Conservation (phyloP, 768 basidiomycete species). For the Boletus coccyginus region DNA sequence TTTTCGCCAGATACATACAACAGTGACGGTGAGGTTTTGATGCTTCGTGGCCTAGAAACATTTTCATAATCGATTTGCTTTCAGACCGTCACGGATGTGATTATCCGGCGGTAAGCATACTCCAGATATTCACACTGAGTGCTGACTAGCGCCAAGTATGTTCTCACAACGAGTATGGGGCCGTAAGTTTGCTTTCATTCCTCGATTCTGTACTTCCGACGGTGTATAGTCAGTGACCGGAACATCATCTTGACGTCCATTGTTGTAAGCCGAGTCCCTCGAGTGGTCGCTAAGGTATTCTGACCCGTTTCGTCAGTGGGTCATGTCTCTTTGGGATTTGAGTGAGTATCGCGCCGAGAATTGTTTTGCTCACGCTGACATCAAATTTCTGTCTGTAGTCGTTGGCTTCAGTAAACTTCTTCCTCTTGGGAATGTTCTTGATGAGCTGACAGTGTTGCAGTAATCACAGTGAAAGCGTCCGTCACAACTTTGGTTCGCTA, state of each 20-base stretch:
- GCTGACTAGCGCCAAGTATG: constrained; percentile 31
- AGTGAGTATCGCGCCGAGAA: constrained; percentile 30
- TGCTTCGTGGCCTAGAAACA: background rate
- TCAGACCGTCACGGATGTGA: constrained; percentile 48
- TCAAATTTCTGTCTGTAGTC: background rate
- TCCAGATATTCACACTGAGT: background rate
- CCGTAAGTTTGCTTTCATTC: constrained; percentile 35
- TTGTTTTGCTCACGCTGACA: background rate
- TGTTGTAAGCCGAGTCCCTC: constrained; percentile 40
- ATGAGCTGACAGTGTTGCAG: constrained; percentile 27
- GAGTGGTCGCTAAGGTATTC: background rate
- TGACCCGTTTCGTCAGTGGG: constrained; percentile 25
- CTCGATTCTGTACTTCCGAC: background rate
- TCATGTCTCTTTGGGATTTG: constrained; percentile 46
- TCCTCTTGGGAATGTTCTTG: background rate
- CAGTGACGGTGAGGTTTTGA: constrained; percentile 44
- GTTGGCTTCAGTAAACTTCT: constrained; percentile 10
- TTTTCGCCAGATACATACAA: constrained; percentile 47
- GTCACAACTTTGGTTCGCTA: constrained; percentile 10
- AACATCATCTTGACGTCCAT: constrained; percentile 41
- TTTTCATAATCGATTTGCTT: background rate
- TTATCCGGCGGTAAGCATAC: constrained; percentile 39
- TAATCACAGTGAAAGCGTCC: constrained; percentile 52
- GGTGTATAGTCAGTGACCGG: constrained; percentile 42
- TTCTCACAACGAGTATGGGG: constrained; percentile 51